These are phyloP conservation scores for Penicillium egyptiacum DNA, from an alignment of 495 filamentous ascomycete genomes.

Conservation along the genomic window DNA sequence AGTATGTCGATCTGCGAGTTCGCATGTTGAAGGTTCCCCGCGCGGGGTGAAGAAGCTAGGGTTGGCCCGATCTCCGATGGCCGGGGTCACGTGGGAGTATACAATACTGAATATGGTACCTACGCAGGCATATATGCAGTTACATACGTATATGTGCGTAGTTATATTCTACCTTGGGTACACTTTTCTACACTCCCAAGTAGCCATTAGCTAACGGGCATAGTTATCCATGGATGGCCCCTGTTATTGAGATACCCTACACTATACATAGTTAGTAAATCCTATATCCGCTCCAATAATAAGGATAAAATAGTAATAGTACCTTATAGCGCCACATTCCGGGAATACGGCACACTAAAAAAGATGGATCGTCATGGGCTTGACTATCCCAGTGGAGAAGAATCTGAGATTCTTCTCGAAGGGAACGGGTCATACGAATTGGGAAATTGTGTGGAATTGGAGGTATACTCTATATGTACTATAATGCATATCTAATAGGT, in stretches of 20 bases:
- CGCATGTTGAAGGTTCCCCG: conserved; percentile 15
- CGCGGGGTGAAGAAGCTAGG: conserved; percentile 18
- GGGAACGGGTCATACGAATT: neutral
- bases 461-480: too few relatives aligned
- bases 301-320: neutral
- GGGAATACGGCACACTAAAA: conserved; percentile 4
- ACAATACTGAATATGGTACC: too few relatives aligned
- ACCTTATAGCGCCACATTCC: neutral
- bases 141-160: too few relatives aligned
- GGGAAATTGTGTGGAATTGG: neutral
- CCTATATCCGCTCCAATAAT: neutral
- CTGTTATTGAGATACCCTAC: too few relatives aligned
- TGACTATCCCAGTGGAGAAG: neutral
- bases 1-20: conserved; percentile 15
- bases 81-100: neutral
- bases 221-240: too few relatives aligned
- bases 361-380: neutral
- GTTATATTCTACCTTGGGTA: too few relatives aligned
- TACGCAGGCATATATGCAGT: too few relatives aligned
- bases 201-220: too few relatives aligned
- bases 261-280: too few relatives aligned
- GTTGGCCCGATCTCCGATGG: conserved; percentile 4
- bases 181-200: too few relatives aligned
- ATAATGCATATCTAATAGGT: too few relatives aligned
- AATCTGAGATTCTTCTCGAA: conserved; percentile 1